Base-by-base conservation (phyloP, 2,329 filamentous ascomycete species). In the Herpotrichia juniperi region DNA sequence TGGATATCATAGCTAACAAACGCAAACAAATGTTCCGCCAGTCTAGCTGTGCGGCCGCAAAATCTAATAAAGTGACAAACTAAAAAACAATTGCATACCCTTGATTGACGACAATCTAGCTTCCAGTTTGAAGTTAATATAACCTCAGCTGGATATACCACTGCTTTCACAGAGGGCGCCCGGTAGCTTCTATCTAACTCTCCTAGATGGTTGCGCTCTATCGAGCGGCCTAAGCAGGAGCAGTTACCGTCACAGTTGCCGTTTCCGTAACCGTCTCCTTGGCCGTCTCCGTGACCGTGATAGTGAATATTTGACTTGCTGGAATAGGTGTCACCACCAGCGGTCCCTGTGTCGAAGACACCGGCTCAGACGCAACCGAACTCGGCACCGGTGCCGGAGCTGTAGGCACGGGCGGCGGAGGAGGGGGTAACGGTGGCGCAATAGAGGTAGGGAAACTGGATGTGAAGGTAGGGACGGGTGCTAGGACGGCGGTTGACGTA, bases 261-360 rank as follows among this genome's bases (percentile, higher is more conserved):
- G 40, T 43, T 9, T 19, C 44, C 6, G 69, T 72, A 35, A 60
- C 58, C 0, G 66, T 73, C 39, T 69, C 68, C 10, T 63, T 72
- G 31, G 59, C 61, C 2, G 54, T 61, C 1, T 42, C 42, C 12
- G 68, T 71, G 9, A 62, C 65, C 1, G 70, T 73, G 14, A 73
- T 57, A 0, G 69, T 72, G n/a, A 72, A 70, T 0, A 72, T 55
- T 50, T 70, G 68, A 37, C 59, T 66, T 3, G 62, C 60, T 25
- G 66, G 57, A 46, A 73, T 71, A 3, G 67, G 68, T 16, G 66
- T 70, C 11, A 71, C 65, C 26, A 72, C 64, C n/a, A 73, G 34
- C 5, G 62, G 63, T 2, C 61, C 61, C 37, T n/a, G n/a, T n/a
- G n/a, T n/a, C n/a, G n/a, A n/a, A n/a, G n/a, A n/a, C n/a, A n/a